A percentile compares a stretch with the other conserved stretches of the same genome.
Conservation (phyloP, 257 asterid species). For the Forsythia viridissima region DNA sequence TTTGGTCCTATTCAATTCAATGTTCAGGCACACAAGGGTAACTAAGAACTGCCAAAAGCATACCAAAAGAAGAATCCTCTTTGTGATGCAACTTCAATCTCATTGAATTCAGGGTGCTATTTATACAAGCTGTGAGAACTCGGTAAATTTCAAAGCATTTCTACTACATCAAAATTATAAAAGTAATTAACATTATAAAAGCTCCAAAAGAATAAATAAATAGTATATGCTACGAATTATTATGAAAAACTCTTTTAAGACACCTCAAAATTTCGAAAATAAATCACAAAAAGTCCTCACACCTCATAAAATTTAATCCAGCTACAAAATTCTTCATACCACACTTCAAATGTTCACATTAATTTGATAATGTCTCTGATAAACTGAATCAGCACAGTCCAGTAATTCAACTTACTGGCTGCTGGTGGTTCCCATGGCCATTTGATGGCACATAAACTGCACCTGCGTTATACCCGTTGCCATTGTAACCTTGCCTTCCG, state of each 20-base stretch:
- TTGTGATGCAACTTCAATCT: neutral
- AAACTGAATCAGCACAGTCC: conserved; percentile 16
- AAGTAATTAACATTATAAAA: neutral
- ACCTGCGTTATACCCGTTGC: conserved; percentile 43
- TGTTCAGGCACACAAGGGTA: neutral
- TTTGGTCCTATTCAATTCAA: neutral
- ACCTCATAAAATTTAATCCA: conserved; percentile 25
- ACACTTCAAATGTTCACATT: conserved; percentile 21
- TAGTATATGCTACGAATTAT: conserved; percentile 18
- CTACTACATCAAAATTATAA: neutral
- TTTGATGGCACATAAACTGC: conserved; percentile 46
- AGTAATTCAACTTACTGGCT: conserved; percentile 54
- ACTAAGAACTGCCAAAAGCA: neutral
- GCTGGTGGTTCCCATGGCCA: conserved; percentile 57
- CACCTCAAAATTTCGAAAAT: conserved; percentile 30
- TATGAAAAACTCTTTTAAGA: conserved; percentile 11
- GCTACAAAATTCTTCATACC: conserved; percentile 40
- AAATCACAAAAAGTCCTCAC: conserved; percentile 9
- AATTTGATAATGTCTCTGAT: conserved; percentile 13
- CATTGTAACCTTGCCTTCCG: conserved; percentile 61
- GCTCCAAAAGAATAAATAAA: conserved; percentile 33
- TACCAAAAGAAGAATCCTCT: neutral
- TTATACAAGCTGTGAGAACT: neutral
- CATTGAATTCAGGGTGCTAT: neutral
- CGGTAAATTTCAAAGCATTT: neutral